These are phyloP conservation scores for Brettanomyces sp. DNA, from an alignment of 805 yeast genomes.

Conservation along the genomic window DNA sequence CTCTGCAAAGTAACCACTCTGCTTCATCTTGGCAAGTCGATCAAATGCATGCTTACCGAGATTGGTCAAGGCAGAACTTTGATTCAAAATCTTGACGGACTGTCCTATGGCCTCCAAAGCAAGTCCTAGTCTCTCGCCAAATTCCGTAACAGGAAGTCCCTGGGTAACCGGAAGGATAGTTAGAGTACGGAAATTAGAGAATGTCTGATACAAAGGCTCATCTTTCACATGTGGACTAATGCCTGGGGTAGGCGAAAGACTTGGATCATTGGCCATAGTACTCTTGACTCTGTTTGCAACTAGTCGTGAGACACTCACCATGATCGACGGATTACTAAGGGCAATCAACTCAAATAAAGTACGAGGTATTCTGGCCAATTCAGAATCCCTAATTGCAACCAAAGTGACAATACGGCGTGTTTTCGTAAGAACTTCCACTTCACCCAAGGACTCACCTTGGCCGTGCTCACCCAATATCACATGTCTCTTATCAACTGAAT, in stretches of 20 bases:
- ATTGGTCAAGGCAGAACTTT: constrained; percentile 68
- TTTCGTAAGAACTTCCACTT: constrained; percentile 85
- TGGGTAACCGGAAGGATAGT: constrained; percentile 71
- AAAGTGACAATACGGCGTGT: constrained; percentile 58
- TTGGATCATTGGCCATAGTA: constrained; percentile 5
- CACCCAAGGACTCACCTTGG: constrained; percentile 92
- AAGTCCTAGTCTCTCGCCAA: constrained; percentile 63
- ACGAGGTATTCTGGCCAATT: constrained; percentile 87
- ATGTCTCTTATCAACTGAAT: constrained; percentile 15
- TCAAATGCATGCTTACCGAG: constrained; percentile 92
- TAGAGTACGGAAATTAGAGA: constrained; percentile 64
- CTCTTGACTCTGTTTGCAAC: constrained; percentile 53
- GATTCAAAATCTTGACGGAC: constrained; percentile 71
- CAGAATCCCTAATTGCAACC: constrained; percentile 88
- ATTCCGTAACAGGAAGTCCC: constrained; percentile 81
- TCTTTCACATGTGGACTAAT: constrained; percentile 25
- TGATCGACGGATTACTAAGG: constrained; percentile 75
- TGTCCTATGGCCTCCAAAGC: constrained; percentile 68
- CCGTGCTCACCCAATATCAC: constrained; percentile 67
- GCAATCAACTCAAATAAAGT: constrained; percentile 80
- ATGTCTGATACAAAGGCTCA: constrained; percentile 23
- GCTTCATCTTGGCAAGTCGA: constrained; percentile 72
- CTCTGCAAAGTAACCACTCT: constrained; percentile 83
- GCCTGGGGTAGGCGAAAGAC: neutral
- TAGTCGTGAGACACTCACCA: constrained; percentile 80